A percentile compares a stretch with the other conserved stretches of the same genome.
Conservation (phyloP, 176 grass and related monocot genomes). For the Paspalum notatum region DNA sequence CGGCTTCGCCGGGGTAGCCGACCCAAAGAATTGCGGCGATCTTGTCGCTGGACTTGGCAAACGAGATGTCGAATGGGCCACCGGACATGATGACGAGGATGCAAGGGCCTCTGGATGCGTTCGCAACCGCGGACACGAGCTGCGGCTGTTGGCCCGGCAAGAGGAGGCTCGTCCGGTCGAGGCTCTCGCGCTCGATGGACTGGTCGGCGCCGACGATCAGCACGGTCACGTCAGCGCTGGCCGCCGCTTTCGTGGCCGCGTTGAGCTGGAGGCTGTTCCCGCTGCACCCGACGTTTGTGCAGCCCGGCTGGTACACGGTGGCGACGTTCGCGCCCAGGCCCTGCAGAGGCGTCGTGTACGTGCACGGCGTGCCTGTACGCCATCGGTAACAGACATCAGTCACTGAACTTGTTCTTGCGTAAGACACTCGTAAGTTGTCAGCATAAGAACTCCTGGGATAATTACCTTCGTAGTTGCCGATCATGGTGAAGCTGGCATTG, state of each 20-base stretch:
- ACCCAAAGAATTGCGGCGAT: conserved; percentile 86
- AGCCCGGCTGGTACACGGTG: conserved; percentile 81
- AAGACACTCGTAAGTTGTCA: neutral
- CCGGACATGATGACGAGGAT: conserved; percentile 98
- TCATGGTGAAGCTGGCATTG: conserved; percentile 92
- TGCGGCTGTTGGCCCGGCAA: conserved; percentile 68
- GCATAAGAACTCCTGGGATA: neutral
- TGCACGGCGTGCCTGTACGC: conserved; percentile 70
- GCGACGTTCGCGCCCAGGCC: conserved; percentile 57
- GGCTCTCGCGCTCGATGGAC: conserved; percentile 72
- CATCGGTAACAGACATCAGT: neutral
- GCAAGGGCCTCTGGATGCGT: conserved; percentile 64
- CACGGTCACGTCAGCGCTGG: conserved; percentile 77
- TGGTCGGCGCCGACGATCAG: conserved; percentile 80
- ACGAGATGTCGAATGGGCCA: conserved; percentile 72
- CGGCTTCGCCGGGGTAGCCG: conserved; percentile 88
- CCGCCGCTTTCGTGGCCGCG: conserved; percentile 63
- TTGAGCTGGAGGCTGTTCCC: conserved; percentile 69
- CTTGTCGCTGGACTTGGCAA: conserved; percentile 56
- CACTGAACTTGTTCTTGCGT: neutral
- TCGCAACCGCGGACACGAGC: conserved; percentile 71
- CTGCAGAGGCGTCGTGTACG: conserved; percentile 75
- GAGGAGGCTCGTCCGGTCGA: conserved; percentile 72
- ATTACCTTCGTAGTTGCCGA: conserved; percentile 93
- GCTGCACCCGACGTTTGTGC: conserved; percentile 69